Percentiles rank a stretch among this genome's conserved stretches.
These are phyloP conservation scores for Suillus paluster DNA, from an alignment of 768 basidiomycete species.

Conservation along the genomic window DNA sequence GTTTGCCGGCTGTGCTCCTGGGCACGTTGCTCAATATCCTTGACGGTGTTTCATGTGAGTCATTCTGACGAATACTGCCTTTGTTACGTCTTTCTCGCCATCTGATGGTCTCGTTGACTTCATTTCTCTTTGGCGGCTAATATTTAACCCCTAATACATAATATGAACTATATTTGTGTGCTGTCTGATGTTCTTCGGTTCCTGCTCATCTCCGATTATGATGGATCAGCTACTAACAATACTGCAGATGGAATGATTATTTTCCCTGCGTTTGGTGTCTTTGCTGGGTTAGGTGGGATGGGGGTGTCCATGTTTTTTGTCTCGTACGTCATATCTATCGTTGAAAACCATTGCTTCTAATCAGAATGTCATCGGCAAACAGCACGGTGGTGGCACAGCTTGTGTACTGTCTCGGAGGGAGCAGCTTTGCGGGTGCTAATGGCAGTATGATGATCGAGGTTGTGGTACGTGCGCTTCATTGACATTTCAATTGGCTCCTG, in stretches of 20 bases:
- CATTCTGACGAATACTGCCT: background rate
- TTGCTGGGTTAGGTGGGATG: constrained; percentile 79
- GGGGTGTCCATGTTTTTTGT: constrained; percentile 98
- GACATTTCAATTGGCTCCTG: background rate
- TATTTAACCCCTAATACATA: constrained; percentile 1
- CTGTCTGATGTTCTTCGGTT: background rate
- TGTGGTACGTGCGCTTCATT: constrained; percentile 59
- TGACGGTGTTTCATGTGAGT: constrained; percentile 90
- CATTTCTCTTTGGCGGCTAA: constrained; percentile 1
- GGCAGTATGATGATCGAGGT: constrained; percentile 99
- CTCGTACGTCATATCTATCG: constrained; percentile 50
- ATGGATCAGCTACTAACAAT: constrained; percentile 2
- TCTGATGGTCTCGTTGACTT: background rate
- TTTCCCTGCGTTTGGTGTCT: constrained; percentile 85
- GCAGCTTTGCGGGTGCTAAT: constrained; percentile 87
- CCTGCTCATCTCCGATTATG: background rate
- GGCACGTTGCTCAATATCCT: constrained; percentile 88
- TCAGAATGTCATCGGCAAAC: constrained; percentile 7
- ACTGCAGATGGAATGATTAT: constrained; percentile 89
- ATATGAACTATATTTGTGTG: constrained; percentile 1
- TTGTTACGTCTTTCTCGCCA: constrained; percentile 3
- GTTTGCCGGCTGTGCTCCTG: constrained; percentile 84
- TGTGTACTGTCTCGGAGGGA: constrained; percentile 84
- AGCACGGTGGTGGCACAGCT: constrained; percentile 82
- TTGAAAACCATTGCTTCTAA: background rate